Evolutionary conservation across 73 alveolate species (phyloP), one percentile per base, ranked within the genome.

Genomic region (Symbiodinium natans): DNA sequence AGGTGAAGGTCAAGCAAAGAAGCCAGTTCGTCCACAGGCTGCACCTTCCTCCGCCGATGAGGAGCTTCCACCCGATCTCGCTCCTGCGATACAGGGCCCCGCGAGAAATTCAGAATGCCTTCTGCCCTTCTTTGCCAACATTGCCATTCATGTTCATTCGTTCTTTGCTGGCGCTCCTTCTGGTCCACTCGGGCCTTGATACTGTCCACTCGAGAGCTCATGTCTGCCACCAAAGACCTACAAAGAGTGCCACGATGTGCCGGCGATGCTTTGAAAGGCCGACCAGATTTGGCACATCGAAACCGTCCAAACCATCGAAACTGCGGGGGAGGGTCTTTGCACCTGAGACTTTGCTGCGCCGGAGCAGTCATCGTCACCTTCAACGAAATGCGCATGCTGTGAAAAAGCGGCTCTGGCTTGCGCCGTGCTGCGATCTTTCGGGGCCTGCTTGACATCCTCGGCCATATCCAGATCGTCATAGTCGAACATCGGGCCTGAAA

Each of bases 221-320:
- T 90, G 80, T 90, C 97, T 5, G 77, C 97, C 89, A 90, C 97
- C 80, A 90, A 33, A 4, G 97, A 90, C 97, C 97, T 90, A 75
- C 59, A 15, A 13, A 2, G 40, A 4, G 40, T 9, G 13, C 31
- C 31, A 23, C 36, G 33, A 19, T 71, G 15, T 9, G 38, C 31
- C 83, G 2, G 31, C 36, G 40, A 23, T 11, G 0, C 31, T 29
- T 56, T 21, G 17, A 29, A 56, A 56, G 17, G 17, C 75, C 27
- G 75, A 21, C 31, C 2, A 29, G 17, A 1, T 2, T 33, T 27
- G 36, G 23, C 56, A 39, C 34, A 40, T 3, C 87, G 54, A 77
- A 36, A 36, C 48, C 36, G 25, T 73, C 17, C 39, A 5, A 36
- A 25, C 10, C 3, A 41, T 8, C 34, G 31, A 41, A 10, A 11